These are phyloP conservation scores for Sorghum bicolor DNA, from an alignment of 176 grass and related monocot genomes.

Conservation along the genomic window DNA sequence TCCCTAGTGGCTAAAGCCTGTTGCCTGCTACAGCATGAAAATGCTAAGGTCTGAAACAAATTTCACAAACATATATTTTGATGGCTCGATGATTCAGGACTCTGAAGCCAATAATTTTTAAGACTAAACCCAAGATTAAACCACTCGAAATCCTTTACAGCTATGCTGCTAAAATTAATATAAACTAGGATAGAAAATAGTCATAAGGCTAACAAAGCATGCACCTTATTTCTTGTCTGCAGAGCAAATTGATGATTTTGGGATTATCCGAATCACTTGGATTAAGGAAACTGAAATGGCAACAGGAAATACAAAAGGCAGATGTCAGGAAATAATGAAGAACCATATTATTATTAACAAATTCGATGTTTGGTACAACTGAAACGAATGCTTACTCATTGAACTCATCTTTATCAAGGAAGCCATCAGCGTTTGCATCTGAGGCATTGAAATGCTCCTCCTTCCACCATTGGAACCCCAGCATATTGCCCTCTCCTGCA, in stretches of 20 bases:
- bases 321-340: conserved; percentile 19
- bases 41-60: not conserved
- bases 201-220: not conserved
- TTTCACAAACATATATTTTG: not conserved
- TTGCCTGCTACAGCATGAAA: not conserved
- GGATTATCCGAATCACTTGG: conserved; percentile 73
- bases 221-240: conserved; percentile 79
- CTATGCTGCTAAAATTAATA: not conserved
- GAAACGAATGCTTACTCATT: conserved; percentile 56
- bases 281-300: conserved; percentile 66
- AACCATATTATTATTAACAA: conserved; percentile 11
- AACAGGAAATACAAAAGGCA: conserved; percentile 16
- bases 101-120: not conserved
- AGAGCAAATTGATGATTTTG: conserved; percentile 66
- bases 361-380: not conserved
- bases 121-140: not conserved
- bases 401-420: conserved; percentile 73
- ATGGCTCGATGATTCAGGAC: not conserved
- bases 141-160: not conserved
- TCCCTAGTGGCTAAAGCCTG: not conserved
- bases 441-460: conserved; percentile 90
- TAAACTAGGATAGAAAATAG: not conserved
- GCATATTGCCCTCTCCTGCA: conserved; percentile 37
- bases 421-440: conserved; percentile 63
- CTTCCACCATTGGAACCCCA: conserved; percentile 67